phyloP scores from a whole-genome alignment of 306 rosid species.

The Boehmeria nivea region DNA sequence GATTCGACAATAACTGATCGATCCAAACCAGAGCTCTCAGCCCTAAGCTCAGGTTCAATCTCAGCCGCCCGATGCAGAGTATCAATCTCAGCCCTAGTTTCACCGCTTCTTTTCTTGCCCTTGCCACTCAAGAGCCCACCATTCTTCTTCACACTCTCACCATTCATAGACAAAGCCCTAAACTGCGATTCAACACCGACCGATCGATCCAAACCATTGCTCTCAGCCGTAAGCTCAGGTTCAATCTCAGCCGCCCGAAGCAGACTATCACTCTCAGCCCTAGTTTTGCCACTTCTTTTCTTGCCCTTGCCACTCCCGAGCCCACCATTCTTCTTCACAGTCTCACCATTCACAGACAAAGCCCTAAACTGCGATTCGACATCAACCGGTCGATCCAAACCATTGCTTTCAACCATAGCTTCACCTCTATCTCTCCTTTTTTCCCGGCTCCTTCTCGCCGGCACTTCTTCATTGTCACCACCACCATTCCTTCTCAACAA shows the following conservation, averaged over 20 bases:
- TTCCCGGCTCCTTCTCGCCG: not conserved
- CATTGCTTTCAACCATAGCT: not conserved
- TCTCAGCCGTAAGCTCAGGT: not conserved
- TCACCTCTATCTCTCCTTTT: not conserved
- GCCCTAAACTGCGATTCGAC: not conserved
- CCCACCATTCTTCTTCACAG: not conserved
- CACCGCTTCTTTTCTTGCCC: not conserved
- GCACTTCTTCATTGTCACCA: not conserved
- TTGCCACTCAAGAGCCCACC: not conserved
- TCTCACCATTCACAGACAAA: not conserved
- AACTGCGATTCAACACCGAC: not conserved
- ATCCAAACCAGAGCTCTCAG: not conserved
- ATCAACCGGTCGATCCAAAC: not conserved
- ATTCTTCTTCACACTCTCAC: not conserved
- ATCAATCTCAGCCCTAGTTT: not conserved
- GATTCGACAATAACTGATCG: not conserved
- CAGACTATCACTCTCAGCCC: not conserved
- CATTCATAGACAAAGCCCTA: not conserved
- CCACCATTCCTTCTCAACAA: constrained; percentile 1
- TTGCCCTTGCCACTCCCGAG: not conserved
- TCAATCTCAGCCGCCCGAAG: not conserved
- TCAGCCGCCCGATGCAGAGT: not conserved
- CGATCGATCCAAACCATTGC: not conserved
- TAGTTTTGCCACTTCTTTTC: not conserved
- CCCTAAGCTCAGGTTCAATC: not conserved